Conservation (phyloP, 306 rosid species). For the Delonix regia region DNA sequence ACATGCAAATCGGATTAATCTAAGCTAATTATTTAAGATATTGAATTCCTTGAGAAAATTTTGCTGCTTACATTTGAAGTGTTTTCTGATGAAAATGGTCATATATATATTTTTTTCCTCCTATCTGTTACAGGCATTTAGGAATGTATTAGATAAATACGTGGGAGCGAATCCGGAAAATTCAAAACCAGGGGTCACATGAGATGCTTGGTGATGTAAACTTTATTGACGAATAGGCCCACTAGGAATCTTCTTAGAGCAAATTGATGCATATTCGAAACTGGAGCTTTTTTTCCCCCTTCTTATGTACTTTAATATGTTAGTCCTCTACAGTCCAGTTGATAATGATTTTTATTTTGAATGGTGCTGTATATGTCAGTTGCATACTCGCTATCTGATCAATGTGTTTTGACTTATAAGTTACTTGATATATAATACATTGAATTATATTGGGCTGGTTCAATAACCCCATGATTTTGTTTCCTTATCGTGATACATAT, state of each 20-base stretch:
- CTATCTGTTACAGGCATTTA: constrained; percentile 69
- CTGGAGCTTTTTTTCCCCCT: constrained; percentile 41
- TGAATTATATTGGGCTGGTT: constrained; percentile 1
- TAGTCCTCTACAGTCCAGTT: constrained; percentile 42
- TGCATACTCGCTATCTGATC: constrained; percentile 22
- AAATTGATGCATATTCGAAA: constrained; percentile 64
- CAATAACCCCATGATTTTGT: constrained; percentile 5
- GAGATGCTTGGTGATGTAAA: constrained; percentile 43
- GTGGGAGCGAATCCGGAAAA: constrained; percentile 70
- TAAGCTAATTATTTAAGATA: constrained; percentile 23
- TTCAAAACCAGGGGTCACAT: constrained; percentile 51
- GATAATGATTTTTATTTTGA: constrained; percentile 45
- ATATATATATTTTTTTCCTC: neutral
- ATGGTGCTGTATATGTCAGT: constrained; percentile 36
- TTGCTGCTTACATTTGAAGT: constrained; percentile 21
- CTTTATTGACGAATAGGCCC: constrained; percentile 54
- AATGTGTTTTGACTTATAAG: constrained; percentile 18
- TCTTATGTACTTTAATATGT: constrained; percentile 46
- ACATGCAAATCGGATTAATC: neutral
- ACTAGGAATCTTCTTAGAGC: constrained; percentile 47
- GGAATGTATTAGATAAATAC: constrained; percentile 79
- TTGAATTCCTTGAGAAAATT: constrained; percentile 19
- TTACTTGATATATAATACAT: neutral
- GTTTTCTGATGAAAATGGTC: neutral
- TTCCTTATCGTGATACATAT: neutral